A percentile compares a stretch with the other conserved stretches of the same genome.
Evolutionary conservation across 305 asterid species (phyloP).

Genomic region (Caryopteris hybrid): DNA sequence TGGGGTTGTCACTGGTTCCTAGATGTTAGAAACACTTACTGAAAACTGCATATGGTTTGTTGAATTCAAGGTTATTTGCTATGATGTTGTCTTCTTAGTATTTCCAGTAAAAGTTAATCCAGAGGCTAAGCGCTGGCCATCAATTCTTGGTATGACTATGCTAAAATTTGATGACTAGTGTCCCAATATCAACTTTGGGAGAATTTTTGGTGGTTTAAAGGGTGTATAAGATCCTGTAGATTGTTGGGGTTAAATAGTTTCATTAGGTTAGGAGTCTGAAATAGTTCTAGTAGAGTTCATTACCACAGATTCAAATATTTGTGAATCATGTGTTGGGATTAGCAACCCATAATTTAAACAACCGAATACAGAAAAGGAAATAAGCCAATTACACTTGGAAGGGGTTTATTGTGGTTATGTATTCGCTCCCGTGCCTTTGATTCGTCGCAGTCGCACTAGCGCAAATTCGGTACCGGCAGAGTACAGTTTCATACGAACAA

Average conservation of each 20-base stretch:
- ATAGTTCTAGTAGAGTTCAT: too few species aligned
- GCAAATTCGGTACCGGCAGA: not conserved
- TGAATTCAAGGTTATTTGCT: not conserved
- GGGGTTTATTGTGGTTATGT: not conserved
- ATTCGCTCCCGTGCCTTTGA: not conserved
- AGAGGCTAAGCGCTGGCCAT: not conserved
- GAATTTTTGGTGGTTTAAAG: not conserved
- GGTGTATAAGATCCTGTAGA: not conserved
- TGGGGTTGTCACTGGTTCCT: not conserved
- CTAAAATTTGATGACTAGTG: not conserved
- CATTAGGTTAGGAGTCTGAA: too few species aligned
- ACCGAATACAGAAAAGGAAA: too few species aligned
- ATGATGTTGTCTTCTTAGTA: constrained; percentile 1
- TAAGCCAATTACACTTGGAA: too few species aligned
- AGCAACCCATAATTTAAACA: too few species aligned
- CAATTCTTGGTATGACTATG: not conserved
- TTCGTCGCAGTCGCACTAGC: not conserved
- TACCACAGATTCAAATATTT: too few species aligned
- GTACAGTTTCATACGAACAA: not conserved
- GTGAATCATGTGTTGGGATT: too few species aligned
- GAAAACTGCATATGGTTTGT: not conserved
- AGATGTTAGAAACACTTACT: not conserved
- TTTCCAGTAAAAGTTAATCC: not conserved
- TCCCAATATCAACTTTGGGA: not conserved
- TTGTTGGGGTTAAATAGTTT: not conserved